Base-by-base conservation (phyloP, 352 stramenopile species). In the Phytophthora aleatoria region DNA sequence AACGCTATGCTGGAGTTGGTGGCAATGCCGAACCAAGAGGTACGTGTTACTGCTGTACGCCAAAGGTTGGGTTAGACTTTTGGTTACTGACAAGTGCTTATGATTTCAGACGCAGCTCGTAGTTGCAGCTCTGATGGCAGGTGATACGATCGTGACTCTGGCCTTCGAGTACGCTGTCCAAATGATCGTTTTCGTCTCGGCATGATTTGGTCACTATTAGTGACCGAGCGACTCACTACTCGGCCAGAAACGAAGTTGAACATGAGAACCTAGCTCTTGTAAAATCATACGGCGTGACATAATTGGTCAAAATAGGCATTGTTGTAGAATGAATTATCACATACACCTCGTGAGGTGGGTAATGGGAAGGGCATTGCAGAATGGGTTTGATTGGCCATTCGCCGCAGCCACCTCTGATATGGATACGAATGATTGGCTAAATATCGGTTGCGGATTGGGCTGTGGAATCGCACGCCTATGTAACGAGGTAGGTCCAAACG, bases 1-100 rank as follows among this genome's bases (percentile, higher is more conserved):
- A 97, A 97, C 76, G 83, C 85, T 35, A 79, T 96, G 63, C 77
- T 98, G 42, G 84, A 97, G 74, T 90, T 98, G 49, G 91, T 97
- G 64, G 75, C 87, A 47, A 94, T 98, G 76, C 92, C 92, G 3
- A 90, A 93, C 71, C 78, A 71, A 26, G 50, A 70, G 63, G 65
- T 76, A 75, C 27, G 31, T 27, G 8, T 33, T 54, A 20, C 35
- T 44, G 1, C 26, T 33, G 15, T 41, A 16, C 12, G 10, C 2
- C 2, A 12, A 11, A 16, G 3, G 12, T 67, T n/a, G 31, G 20
- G 10, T 20, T 20, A 39, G 2, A 49, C 45, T 5, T 8, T 47
- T 57, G 30, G 36, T 15, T 27, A 26, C 45, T 69, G 38, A 55
- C 41, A 28, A 26, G 44, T 43, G 4, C 42, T 51, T 64, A 10